Percentiles rank a stretch among this genome's conserved stretches.
These are phyloP conservation scores for Ulmus americana DNA, from an alignment of 331 rosid genomes.

Conservation along the genomic window DNA sequence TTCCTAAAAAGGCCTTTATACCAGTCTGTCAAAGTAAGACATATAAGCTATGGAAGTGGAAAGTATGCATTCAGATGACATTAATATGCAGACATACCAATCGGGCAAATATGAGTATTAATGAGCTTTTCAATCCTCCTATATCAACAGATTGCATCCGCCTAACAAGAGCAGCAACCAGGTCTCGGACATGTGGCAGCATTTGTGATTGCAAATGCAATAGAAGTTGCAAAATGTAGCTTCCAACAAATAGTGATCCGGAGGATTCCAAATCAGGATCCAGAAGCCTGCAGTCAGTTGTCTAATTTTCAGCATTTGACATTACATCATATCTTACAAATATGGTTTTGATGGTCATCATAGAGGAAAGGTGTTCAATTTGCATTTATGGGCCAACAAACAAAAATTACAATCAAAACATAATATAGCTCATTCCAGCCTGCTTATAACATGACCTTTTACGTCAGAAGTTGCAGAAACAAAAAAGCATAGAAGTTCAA, in stretches of 20 bases:
- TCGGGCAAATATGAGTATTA: constrained; percentile 81
- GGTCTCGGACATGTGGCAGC: constrained; percentile 68
- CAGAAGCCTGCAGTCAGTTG: constrained; percentile 57
- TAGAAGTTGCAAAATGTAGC: constrained; percentile 82
- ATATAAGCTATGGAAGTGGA: background rate
- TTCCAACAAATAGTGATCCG: constrained; percentile 91
- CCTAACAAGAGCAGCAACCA: constrained; percentile 78
- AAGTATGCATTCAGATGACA: background rate
- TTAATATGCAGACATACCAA: constrained; percentile 43
- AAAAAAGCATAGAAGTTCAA: background rate
- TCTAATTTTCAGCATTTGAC: constrained; percentile 17
- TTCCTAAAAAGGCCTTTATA: background rate
- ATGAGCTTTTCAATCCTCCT: constrained; percentile 61
- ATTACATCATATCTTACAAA: background rate
- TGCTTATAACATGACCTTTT: background rate
- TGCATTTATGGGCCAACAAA: background rate
- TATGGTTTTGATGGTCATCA: background rate
- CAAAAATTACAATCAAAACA: background rate
- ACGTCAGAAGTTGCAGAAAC: background rate
- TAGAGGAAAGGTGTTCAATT: background rate
- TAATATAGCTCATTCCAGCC: background rate
- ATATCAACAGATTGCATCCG: constrained; percentile 83
- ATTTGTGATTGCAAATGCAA: constrained; percentile 83
- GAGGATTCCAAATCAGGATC: constrained; percentile 88
- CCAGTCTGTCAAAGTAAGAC: background rate